phyloP scores from a whole-genome alignment of 2,329 filamentous ascomycete genomes.

The Trichoderma oligosporum region DNA sequence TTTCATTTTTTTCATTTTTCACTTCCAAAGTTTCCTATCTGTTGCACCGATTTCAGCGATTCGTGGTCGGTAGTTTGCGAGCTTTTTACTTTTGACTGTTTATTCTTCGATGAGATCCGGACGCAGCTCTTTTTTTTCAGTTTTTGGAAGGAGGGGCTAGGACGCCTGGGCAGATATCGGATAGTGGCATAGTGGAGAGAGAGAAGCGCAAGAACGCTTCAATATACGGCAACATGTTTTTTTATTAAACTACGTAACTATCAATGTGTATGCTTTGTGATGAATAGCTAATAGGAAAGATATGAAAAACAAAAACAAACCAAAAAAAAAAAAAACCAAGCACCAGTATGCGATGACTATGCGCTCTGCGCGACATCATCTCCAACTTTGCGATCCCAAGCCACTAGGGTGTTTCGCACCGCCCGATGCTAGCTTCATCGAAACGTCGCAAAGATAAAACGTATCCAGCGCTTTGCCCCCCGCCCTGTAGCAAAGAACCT shows the following conservation, averaged over 20 bases:
- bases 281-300: background rate
- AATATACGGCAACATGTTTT: constrained; percentile 16
- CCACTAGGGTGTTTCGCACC: constrained; percentile 11
- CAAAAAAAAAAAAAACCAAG: too few relatives aligned
- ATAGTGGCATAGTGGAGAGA: constrained; percentile 8
- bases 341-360: too few relatives aligned
- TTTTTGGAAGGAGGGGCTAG: constrained; percentile 1
- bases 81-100: constrained; percentile 7
- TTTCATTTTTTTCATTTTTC: background rate
- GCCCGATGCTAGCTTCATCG: constrained; percentile 10
- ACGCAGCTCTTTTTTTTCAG: background rate
- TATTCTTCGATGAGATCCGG: background rate
- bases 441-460: constrained; percentile 5
- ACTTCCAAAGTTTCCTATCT: constrained; percentile 4
- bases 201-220: constrained; percentile 2
- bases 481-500: background rate
- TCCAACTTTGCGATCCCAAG: background rate
- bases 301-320: too few relatives aligned
- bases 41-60: constrained; percentile 19
- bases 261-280: background rate
- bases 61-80: constrained; percentile 18
- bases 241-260: background rate
- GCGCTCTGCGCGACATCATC: too few relatives aligned
- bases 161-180: background rate
- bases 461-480: background rate